Evolutionary conservation across 345 rosid species (phyloP), one percentile per base, ranked within the genome.

Genomic region (Mallotus nudiflorus): DNA sequence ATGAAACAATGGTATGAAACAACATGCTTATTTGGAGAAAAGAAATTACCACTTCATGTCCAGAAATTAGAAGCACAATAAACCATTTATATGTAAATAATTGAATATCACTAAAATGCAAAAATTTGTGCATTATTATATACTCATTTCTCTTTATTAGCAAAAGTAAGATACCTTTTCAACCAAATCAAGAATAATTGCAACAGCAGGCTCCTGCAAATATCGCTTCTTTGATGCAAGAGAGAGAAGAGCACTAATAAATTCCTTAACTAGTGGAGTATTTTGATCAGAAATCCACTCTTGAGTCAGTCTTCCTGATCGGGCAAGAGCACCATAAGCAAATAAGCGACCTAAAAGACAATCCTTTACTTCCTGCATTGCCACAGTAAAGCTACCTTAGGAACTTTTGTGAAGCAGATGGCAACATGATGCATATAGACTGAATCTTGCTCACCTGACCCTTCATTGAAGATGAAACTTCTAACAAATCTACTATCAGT

Each of bases 191-290:
- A 95, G 73, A 77, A 90, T 82, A 83, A 92, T 51, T 31, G 80
- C 79, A 68, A 88, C 90, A 67, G 88, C 89, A 70, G 99, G 91
- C 84, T 95, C 99, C 75, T 88, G 97, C 88, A 95, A 79, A 82
- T 95, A 95, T 54, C 89, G 80, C 75, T 89, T 92, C 79, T 90
- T 90, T 19, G 83, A 78, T 27, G 96, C 89, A 66, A 95, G 91
- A 29, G 89, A 79, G 64, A 91, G 76, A 64, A 95, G 81, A 76
- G 68, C 78, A 67, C 81, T 58, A 52, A 81, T 86, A 74, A 89
- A 89, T 63, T 91, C 94, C 78, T 83, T 90, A 66, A 95, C 77
- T 11, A 75, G 61, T 57, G 73, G 81, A 42, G 87, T 84, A 48
- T 77, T 79, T 66, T 84, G 82, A 77, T 89, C 90, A 73, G 84